A percentile compares a stretch with the other conserved stretches of the same genome.
Evolutionary conservation across 1,284 basidiomycete genomes (phyloP).

Genomic region (Moesziomyces sp.): DNA sequence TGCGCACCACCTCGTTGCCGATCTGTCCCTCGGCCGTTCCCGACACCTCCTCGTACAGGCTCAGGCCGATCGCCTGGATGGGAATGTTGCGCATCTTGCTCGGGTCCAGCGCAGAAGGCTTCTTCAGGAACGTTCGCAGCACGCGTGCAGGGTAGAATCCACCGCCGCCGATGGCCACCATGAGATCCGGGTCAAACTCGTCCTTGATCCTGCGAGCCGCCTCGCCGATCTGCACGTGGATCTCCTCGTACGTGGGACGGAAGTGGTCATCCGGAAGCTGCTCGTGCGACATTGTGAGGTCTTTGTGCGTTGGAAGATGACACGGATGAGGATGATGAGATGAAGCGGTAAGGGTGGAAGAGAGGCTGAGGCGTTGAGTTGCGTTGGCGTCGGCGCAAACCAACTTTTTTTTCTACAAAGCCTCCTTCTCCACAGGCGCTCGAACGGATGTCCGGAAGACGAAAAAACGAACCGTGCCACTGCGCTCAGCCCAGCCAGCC

Average conservation of each 20-base stretch:
- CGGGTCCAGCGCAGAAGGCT: constrained; percentile 52
- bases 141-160: constrained; percentile 67
- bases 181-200: constrained; percentile 62
- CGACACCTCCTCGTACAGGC: constrained; percentile 66
- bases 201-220: constrained; percentile 58
- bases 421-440: neutral
- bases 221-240: constrained; percentile 62
- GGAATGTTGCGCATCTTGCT: constrained; percentile 65
- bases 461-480: too few relatives aligned
- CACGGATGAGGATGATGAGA: neutral
- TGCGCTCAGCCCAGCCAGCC: too few relatives aligned
- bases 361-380: too few relatives aligned
- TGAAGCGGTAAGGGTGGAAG: neutral
- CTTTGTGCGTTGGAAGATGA: neutral
- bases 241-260: constrained; percentile 66
- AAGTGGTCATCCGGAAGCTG: constrained; percentile 65
- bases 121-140: constrained; percentile 66
- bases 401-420: neutral
- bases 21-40: constrained; percentile 59
- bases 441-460: neutral
- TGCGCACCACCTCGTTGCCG: constrained; percentile 65
- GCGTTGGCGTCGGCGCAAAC: neutral
- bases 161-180: constrained; percentile 66
- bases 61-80: constrained; percentile 66
- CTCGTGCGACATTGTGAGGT: constrained; percentile 38